Conservation (phyloP, 352 stramenopile species). For the Phytophthora sansomeana region DNA sequence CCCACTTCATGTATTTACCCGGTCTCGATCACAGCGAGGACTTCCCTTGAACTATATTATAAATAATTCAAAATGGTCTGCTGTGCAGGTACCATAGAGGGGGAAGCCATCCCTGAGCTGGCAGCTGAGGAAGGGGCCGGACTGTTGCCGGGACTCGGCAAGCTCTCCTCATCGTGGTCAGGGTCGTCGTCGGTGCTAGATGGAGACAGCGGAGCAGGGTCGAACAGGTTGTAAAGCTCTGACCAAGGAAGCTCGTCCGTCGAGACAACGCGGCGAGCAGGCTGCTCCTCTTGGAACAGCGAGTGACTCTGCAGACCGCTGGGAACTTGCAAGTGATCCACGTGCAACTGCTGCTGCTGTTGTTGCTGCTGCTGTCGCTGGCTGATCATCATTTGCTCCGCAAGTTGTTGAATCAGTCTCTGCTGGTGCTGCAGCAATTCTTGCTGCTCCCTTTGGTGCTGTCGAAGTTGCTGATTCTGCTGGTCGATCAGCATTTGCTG, state of each 20-base stretch:
- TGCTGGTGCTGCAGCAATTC: constrained; percentile 37
- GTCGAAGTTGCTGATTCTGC: constrained; percentile 48
- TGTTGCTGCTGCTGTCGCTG: constrained; percentile 45
- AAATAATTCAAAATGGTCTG: constrained; percentile 73
- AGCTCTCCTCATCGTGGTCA: constrained; percentile 67
- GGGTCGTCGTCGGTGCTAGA: constrained; percentile 57
- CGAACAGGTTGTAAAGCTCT: constrained; percentile 86
- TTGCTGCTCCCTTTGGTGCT: constrained; percentile 47
- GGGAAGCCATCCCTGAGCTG: constrained; percentile 23
- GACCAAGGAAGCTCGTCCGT: constrained; percentile 83
- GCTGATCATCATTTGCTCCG: constrained; percentile 47
- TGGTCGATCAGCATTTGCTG: constrained; percentile 34
- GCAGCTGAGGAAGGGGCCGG: constrained; percentile 25
- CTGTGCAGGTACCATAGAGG: constrained; percentile 27
- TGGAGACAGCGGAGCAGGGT: constrained; percentile 53
- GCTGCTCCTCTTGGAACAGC: constrained; percentile 68
- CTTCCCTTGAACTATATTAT: constrained; percentile 45
- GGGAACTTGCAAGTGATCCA: constrained; percentile 32
- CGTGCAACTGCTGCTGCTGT: constrained; percentile 14
- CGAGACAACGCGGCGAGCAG: constrained; percentile 67
- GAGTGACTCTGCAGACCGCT: constrained; percentile 66
- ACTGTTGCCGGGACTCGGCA: constrained; percentile 40
- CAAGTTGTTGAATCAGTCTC: constrained; percentile 44
- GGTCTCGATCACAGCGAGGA: constrained; percentile 10
- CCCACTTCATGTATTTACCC: constrained; percentile 5